phyloP scores from a whole-genome alignment of 768 basidiomycete genomes.

The Rubroboletus satanas region DNA sequence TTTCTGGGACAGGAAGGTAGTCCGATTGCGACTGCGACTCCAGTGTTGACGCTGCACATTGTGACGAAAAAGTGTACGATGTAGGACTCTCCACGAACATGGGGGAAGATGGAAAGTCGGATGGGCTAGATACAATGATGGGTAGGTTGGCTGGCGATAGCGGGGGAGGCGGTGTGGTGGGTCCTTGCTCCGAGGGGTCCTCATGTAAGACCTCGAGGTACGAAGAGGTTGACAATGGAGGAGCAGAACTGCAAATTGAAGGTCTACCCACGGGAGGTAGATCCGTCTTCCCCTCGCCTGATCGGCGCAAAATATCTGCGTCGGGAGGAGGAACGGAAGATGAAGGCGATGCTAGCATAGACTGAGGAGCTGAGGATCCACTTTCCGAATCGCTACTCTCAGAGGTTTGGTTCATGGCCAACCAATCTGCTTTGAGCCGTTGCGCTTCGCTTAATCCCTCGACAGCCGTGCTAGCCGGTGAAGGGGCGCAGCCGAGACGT shows the following conservation, averaged over 20 bases:
- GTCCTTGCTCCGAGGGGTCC: constrained; percentile 24
- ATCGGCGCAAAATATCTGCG: background rate
- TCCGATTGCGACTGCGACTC: constrained; percentile 16
- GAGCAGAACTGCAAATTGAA: constrained; percentile 20
- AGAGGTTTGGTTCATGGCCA: constrained; percentile 35
- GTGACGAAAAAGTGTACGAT: constrained; percentile 24
- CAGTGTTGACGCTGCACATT: constrained; percentile 11
- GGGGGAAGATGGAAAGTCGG: constrained; percentile 5
- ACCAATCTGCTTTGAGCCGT: constrained; percentile 53
- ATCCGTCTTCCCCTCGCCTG: constrained; percentile 16
- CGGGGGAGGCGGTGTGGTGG: constrained; percentile 11
- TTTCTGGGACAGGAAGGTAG: constrained; percentile 10
- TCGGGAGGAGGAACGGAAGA: constrained; percentile 3
- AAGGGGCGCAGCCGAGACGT: constrained; percentile 37
- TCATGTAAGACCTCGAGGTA: constrained; percentile 29
- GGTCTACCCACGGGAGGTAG: constrained; percentile 12
- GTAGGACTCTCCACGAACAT: constrained; percentile 21
- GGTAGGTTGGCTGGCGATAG: background rate
- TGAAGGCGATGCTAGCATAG: background rate
- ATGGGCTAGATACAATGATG: constrained; percentile 20
- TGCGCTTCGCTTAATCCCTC: constrained; percentile 43
- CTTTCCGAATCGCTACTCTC: constrained; percentile 26
- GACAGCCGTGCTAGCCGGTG: constrained; percentile 21
- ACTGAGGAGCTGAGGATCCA: background rate
- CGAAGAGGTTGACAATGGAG: constrained; percentile 24